Evolutionary conservation across 1,284 basidiomycete species (phyloP).

Genomic region (Ganoderma resinaceum): DNA sequence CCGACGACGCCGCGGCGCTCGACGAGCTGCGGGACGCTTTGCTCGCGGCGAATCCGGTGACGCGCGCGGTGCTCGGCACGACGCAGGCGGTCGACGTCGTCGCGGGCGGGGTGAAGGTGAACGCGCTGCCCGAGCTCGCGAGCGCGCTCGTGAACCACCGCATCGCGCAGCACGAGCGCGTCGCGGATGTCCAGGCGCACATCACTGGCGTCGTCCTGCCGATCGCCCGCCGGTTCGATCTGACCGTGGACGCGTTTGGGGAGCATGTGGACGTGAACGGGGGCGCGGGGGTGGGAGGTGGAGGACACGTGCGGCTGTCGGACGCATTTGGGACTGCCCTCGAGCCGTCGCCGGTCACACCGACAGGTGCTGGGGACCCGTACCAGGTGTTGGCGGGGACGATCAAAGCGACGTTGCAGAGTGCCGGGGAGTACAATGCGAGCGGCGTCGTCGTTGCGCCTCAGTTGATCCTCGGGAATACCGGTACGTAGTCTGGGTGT

Average conservation of each 20-base stretch:
- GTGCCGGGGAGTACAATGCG: slow-evolving; percentile 31
- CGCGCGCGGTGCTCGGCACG: slow-evolving; percentile 56
- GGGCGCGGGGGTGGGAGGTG: slow-evolving; percentile 22
- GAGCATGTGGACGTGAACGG: slow-evolving; percentile 28
- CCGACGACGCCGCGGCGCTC: slow-evolving; percentile 8
- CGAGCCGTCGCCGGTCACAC: slow-evolving; percentile 63
- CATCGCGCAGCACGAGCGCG: slow-evolving; percentile 54
- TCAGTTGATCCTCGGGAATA: slow-evolving; percentile 45
- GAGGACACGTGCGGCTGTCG: slow-evolving; percentile 44
- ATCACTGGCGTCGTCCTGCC: slow-evolving; percentile 48
- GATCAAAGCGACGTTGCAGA: slow-evolving; percentile 49
- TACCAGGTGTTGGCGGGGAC: slow-evolving; percentile 58
- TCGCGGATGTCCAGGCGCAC: slow-evolving; percentile 48
- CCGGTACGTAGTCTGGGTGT: slow-evolving; percentile 28
- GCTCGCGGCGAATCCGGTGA: slow-evolving; percentile 33
- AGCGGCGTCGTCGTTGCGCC: slow-evolving; percentile 48
- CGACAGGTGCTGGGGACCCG: slow-evolving; percentile 49
- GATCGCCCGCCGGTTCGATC: slow-evolving; percentile 53
- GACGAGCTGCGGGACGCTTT: slow-evolving; percentile 46
- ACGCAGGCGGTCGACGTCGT: slow-evolving; percentile 78
- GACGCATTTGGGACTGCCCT: slow-evolving; percentile 52
- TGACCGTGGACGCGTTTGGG: slow-evolving; percentile 62
- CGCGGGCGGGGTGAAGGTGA: slow-evolving; percentile 69
- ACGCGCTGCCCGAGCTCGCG: slow-evolving; percentile 59
- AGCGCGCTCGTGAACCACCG: slow-evolving; percentile 61